Base-by-base conservation (phyloP, 2,329 filamentous ascomycete genomes). In the Penicillium sp. region DNA sequence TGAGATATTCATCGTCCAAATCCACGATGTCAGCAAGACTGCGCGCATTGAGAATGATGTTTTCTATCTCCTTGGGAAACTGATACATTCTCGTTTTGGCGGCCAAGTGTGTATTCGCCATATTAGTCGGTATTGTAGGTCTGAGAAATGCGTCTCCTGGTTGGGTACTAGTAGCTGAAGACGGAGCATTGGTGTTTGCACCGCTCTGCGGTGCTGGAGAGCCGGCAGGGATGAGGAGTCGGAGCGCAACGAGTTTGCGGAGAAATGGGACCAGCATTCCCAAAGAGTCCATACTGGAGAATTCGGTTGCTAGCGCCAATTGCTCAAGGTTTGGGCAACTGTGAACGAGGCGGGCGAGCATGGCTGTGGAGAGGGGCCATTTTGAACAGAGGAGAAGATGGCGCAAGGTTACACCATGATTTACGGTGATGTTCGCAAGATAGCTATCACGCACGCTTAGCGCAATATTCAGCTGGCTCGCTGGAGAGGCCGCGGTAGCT, bases 281-380 rank as follows among this genome's bases (percentile, higher is more conserved):
- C 20, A 79, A 54, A 12, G 74, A 71, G 11, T 80, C 74, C 67
- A 80, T 69, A 63, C 73, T 74, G 38, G 71, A 69, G 15, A 75
- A 63, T 11, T 80, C 75, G 15, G 83, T 75, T 7, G 83, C 80
- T 22, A 87, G 73, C 28, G 79, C 84, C 1, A 88, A 74, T 65
- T 88, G 85, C 61, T 86, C 84, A 14, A 88, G 74, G 55, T 86
- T 79, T 0, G 85, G 84, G 59, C 84, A 86, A 10, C 73, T 73
- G 52, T 82, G 80, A 35, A 85, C 81, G 6, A 88, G 72, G 7
- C 80, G 79, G 35, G 78, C 78, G 8, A 88, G 73, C 4, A 82
- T 75, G 1, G 76, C 70, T 2, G 78, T 75, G 15, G 79, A 78
- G 2, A 88, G 76, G 17, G 78, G 73, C 84, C 85, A 88, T 45